phyloP scores from a whole-genome alignment of 2,329 filamentous ascomycete genomes.

The Penicillium nordicum region DNA sequence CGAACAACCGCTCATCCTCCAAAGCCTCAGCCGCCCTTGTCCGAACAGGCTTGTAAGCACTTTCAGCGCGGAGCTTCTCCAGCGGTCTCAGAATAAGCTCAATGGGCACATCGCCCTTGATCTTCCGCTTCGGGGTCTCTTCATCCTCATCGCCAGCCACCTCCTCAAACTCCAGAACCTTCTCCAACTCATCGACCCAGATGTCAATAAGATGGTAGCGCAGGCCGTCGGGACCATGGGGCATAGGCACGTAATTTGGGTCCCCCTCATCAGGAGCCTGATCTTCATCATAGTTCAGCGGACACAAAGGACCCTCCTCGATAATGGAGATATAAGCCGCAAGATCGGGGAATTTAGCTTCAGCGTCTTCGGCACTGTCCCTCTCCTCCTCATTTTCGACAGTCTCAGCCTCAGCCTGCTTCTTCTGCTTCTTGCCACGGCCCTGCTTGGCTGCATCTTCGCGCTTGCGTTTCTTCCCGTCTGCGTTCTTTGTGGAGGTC shows the following conservation, averaged over 20 bases:
- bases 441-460: conserved; percentile 27
- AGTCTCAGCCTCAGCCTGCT: conserved; percentile 22
- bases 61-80: conserved; percentile 45
- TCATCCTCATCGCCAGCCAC: conserved; percentile 30
- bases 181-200: conserved; percentile 85
- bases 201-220: conserved; percentile 85
- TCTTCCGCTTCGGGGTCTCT: conserved; percentile 26
- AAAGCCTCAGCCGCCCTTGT: conserved; percentile 66
- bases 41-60: conserved; percentile 69
- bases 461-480: conserved; percentile 32
- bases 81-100: conserved; percentile 45
- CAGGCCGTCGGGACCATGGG: conserved; percentile 74
- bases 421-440: conserved; percentile 29
- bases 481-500: conserved; percentile 8
- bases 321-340: conserved; percentile 40
- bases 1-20: conserved; percentile 68
- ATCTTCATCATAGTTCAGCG: conserved; percentile 39
- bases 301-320: conserved; percentile 40
- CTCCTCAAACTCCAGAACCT: conserved; percentile 54
- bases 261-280: conserved; percentile 28
- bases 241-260: conserved; percentile 33
- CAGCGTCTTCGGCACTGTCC: conserved; percentile 13
- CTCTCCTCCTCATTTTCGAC: conserved; percentile 21
- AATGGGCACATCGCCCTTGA: conserved; percentile 38
- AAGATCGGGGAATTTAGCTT: conserved; percentile 33